Evolutionary conservation across 345 rosid species (phyloP).

Genomic region (Euclidium syriacum): DNA sequence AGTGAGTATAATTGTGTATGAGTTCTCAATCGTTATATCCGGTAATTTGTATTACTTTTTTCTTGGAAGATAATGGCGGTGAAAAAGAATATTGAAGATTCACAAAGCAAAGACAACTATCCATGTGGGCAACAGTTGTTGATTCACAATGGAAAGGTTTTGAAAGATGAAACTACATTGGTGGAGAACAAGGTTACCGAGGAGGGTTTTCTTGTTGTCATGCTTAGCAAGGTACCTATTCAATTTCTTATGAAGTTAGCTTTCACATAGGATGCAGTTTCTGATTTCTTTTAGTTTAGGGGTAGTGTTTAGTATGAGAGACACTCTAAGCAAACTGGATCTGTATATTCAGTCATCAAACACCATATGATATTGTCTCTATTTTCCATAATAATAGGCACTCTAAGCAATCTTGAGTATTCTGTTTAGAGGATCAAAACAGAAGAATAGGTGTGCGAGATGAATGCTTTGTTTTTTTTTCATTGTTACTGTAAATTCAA

Average conservation of each 20-base stretch:
- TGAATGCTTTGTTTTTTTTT: background rate
- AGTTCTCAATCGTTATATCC: slow-evolving; percentile 56
- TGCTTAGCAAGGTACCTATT: slow-evolving; percentile 73
- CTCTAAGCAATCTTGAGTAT: background rate
- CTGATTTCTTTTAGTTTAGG: background rate
- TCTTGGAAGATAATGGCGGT: slow-evolving; percentile 93
- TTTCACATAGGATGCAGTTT: background rate
- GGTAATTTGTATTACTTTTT: too few species aligned
- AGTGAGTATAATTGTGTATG: slow-evolving; percentile 68
- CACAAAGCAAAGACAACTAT: slow-evolving; percentile 87
- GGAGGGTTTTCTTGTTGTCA: slow-evolving; percentile 91
- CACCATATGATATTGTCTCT: background rate
- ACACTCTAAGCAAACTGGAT: background rate
- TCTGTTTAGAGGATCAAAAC: background rate
- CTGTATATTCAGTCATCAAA: background rate
- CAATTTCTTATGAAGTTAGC: background rate
- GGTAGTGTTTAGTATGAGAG: background rate
- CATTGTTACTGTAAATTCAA: background rate
- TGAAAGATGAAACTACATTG: slow-evolving; percentile 93
- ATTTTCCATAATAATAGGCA: background rate
- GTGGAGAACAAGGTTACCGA: slow-evolving; percentile 80
- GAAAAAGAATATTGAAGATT: slow-evolving; percentile 95
- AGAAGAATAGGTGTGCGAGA: background rate
- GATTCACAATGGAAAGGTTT: slow-evolving; percentile 95
- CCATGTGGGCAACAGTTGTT: slow-evolving; percentile 92